Base-by-base conservation (phyloP, 306 rosid species). In the cucumber (Cucumis sativus) region DNA sequence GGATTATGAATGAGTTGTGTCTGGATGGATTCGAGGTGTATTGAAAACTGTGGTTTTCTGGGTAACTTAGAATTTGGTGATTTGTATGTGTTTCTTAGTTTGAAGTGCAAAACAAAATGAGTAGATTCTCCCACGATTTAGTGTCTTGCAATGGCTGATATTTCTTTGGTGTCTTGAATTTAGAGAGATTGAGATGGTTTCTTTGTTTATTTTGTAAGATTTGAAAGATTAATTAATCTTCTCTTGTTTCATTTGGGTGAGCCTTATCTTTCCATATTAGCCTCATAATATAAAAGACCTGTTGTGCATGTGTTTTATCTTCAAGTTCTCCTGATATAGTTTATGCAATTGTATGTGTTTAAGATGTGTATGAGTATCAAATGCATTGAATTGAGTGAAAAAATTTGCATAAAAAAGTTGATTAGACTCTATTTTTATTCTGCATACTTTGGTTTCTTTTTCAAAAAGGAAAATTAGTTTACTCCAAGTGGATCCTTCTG, bases 1-100 rank as follows among this genome's bases (percentile, higher is more conserved):
- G 78, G 82, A 49, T 30, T 72, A 28, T 37, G 59, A 45, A 45
- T 71, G 78, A 61, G 67, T 14, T 43, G 55, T 55, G 23, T 78
- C 18, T 78, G 67, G 76, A 40, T 58, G 35, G 28, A 70, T 28
- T 79, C 28, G 70, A 71, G 72, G 47, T 68, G 43, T 41, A 40
- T 69, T 79, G 45, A 75, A 55, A 55, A 75, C 64, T 75, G 54
- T 55, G 64, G 78, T 57, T 75, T 75, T 72, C 77, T 49, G 77
- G 77, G 77, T 51, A 52, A 25, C 77, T 11, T 72, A 72, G 77
- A 30, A 72, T 72, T 16, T 72, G 25, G 16, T 72, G 77, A 51
- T 51, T 16, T 72, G 21, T 73, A 49, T 17, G 77, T 73, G 60
- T 71, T 71, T 47, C 76, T 25, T 52, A 73, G 28, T 62, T 30